Evolutionary conservation across 169 alveolate genomes (phyloP).

Genomic region (Prorocentrum cordatum): DNA sequence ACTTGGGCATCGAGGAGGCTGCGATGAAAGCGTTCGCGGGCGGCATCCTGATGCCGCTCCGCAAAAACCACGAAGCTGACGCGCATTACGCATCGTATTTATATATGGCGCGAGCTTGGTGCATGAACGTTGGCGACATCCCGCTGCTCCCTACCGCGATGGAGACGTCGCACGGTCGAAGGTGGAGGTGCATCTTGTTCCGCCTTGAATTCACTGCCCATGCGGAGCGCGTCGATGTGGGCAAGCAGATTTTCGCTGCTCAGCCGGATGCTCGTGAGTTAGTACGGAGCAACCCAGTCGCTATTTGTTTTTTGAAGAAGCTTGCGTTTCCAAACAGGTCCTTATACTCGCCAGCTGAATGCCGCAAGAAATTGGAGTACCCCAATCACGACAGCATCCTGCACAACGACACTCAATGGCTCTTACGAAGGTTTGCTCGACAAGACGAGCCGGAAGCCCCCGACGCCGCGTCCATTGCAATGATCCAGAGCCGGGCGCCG

Average conservation of each 20-base stretch:
- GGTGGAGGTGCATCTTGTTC: conserved; percentile 3
- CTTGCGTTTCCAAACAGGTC: too few species aligned
- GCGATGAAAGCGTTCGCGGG: neutral
- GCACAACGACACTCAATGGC: too few species aligned
- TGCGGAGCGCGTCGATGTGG: neutral
- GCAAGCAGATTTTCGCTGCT: neutral
- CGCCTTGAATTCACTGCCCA: neutral
- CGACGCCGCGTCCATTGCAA: too few species aligned
- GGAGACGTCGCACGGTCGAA: neutral
- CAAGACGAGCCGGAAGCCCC: too few species aligned
- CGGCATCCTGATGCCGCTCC: neutral
- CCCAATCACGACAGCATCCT: too few species aligned
- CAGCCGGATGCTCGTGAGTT: conserved; percentile 7
- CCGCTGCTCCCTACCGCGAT: conserved; percentile 1
- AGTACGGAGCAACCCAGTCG: too few species aligned
- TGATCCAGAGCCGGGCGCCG: too few species aligned
- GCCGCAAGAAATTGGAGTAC: too few species aligned
- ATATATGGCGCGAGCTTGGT: neutral
- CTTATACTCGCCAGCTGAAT: too few species aligned
- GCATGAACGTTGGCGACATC: neutral
- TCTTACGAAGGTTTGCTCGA: too few species aligned
- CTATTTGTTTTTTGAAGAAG: too few species aligned
- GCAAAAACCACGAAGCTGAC: conserved; percentile 10
- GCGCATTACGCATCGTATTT: neutral
- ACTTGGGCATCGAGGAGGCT: neutral